Percentiles rank a stretch among this genome's conserved stretches.
Evolutionary conservation across 495 filamentous ascomycete genomes (phyloP).

Genomic region (Penicillium angulare): DNA sequence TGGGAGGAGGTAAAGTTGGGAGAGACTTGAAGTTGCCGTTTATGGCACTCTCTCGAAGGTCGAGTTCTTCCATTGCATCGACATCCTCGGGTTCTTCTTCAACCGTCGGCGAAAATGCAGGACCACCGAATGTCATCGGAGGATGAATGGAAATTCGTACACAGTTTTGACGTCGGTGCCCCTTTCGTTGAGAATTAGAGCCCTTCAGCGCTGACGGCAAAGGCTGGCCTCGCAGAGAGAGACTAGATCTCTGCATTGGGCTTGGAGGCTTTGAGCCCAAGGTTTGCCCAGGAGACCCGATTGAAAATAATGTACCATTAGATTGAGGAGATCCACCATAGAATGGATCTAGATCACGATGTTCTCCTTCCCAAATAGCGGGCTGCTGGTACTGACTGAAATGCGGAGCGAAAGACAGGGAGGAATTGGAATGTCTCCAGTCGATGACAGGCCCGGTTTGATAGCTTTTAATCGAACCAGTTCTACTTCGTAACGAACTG

Average conservation of each 20-base stretch:
- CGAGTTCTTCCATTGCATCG: constrained; percentile 28
- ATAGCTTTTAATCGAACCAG: constrained; percentile 3
- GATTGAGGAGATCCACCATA: constrained; percentile 21
- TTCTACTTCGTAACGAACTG: constrained; percentile 8
- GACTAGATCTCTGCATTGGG: constrained; percentile 21
- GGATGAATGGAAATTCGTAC: constrained; percentile 51
- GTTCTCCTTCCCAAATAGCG: constrained; percentile 24
- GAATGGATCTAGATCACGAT: constrained; percentile 31
- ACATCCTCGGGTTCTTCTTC: constrained; percentile 41
- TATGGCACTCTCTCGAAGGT: constrained; percentile 25
- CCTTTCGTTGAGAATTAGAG: constrained; percentile 36
- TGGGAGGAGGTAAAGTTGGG: constrained; percentile 5
- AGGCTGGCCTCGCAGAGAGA: constrained; percentile 19
- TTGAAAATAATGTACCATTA: constrained; percentile 15
- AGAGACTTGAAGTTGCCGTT: constrained; percentile 11
- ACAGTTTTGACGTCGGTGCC: constrained; percentile 48
- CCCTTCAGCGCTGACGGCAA: constrained; percentile 41
- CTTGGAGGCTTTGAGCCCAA: constrained; percentile 18
- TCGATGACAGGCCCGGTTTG: constrained; percentile 2
- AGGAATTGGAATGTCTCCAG: constrained; percentile 14
- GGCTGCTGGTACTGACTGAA: constrained; percentile 30
- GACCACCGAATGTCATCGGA: constrained; percentile 36
- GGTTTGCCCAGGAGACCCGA: constrained; percentile 17
- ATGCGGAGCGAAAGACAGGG: constrained; percentile 23
- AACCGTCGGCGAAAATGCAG: constrained; percentile 36